Evolutionary conservation across 192 early-diverging fungal species (phyloP).

Genomic region (Physocladia obscura): DNA sequence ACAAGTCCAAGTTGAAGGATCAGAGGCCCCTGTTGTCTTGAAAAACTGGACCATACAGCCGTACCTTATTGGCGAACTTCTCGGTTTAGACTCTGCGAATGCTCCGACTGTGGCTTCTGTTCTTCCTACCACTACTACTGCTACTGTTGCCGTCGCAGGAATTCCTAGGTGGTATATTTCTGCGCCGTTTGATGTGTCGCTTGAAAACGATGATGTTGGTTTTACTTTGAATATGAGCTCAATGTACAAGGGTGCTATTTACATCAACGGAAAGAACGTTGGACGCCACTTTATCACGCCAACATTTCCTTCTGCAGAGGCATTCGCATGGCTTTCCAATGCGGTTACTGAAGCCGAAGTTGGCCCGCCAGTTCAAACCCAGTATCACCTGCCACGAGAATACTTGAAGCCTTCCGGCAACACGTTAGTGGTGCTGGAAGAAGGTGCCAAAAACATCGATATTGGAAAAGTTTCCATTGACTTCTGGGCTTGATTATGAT

Average conservation of each 20-base stretch:
- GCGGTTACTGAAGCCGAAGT: not conserved
- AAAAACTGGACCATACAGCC: not conserved
- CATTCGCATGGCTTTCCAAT: not conserved
- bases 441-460: not conserved
- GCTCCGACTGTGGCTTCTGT: not conserved
- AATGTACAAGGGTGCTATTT: not conserved
- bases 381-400: not conserved
- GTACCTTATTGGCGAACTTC: not conserved
- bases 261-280: not conserved
- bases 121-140: not conserved
- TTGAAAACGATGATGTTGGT: not conserved
- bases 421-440: not conserved
- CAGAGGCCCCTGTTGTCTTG: not conserved
- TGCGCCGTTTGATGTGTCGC: not conserved
- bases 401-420: not conserved
- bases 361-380: not conserved
- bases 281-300: not conserved
- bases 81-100: not conserved
- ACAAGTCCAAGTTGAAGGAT: not conserved
- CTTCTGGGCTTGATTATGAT: not conserved
- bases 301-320: not conserved
- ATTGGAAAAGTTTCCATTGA: not conserved
- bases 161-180: not conserved
- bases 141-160: not conserved
- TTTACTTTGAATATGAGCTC: not conserved